Evolutionary conservation across 163 green algal genomes (phyloP).

Genomic region (Coccomyxa subellipsoidea): DNA sequence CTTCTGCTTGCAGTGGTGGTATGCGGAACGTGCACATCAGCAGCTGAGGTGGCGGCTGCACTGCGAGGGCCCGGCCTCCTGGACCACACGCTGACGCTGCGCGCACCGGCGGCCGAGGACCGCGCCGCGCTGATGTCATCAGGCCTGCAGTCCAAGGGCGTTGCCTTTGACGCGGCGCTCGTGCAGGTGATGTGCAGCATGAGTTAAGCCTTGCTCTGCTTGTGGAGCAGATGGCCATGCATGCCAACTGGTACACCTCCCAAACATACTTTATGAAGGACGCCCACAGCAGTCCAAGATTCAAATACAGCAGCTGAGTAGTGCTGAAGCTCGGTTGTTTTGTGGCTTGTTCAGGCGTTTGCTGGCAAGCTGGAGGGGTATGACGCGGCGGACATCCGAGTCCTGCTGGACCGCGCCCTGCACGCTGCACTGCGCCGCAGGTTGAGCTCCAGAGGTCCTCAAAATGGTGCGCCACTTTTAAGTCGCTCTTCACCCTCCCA

Average conservation of each 20-base stretch:
- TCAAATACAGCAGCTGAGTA: no score
- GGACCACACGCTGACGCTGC: slow-evolving; percentile 43
- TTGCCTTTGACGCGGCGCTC: neutral
- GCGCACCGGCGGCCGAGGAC: slow-evolving; percentile 5
- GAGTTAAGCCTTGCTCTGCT: no score
- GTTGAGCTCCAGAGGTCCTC: neutral
- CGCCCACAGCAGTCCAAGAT: no score
- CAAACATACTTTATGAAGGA: no score
- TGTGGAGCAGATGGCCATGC: no score
- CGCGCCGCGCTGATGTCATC: slow-evolving; percentile 50
- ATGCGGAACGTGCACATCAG: slow-evolving; percentile 44
- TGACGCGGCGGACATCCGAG: slow-evolving; percentile 19
- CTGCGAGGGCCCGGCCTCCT: slow-evolving; percentile 53
- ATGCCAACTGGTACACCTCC: no score
- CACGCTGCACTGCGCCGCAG: slow-evolving; percentile 26
- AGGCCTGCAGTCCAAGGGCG: slow-evolving; percentile 3
- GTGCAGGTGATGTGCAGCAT: slow-evolving; percentile 8
- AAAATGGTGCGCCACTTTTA: neutral
- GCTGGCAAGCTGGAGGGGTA: slow-evolving; percentile 18
- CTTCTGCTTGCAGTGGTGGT: slow-evolving; percentile 37
- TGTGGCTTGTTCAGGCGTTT: slow-evolving; percentile 10
- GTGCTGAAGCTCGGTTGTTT: neutral
- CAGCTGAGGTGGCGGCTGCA: slow-evolving; percentile 40
- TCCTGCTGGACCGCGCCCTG: slow-evolving; percentile 30
- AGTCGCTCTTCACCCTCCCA: no score